Base-by-base conservation (phyloP, 352 stramenopile genomes). In the Globisporangium paroecandrum region DNA sequence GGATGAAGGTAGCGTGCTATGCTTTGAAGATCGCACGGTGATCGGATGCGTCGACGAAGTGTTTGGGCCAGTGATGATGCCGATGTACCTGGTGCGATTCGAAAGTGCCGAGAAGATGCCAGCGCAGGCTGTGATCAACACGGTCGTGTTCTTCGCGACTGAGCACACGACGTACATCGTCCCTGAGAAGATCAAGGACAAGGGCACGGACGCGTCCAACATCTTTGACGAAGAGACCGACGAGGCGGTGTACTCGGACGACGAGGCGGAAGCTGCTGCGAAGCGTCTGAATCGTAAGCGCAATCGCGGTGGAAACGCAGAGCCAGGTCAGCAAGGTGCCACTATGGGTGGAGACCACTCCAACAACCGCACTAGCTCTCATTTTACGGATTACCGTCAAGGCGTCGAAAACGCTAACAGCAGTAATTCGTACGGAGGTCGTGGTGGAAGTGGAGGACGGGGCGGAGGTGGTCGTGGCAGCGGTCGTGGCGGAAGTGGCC, bases 31-130 rank as follows among this genome's bases (percentile, higher is more conserved):
- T 62, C 85, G 84, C 46, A 88, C 81, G 0, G 81, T 95, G 38
- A 61, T 95, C 18, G 87, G 87, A 15, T 94, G 85, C 54, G 80
- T 96, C 20, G 86, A 96, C 65, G 88, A 96, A 66, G 71, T 96
- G 1, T 96, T 96, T 70, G 88, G 88, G 5, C 88, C 86, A 3
- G 85, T 96, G 59, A 68, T 90, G 36, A 89, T 93, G 86, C 88
- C 88, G 9, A 89, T 96, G 81, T 96, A 96, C 65, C 71, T 94
- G n/a, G 74, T 96, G 46, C 88, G 88, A 15, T 96, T 92, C 68
- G 79, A 89, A 43, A 79, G 65, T 8, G 79, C 77, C 0, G 75
- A 75, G 20, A 91, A 94, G 69, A 94, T 96, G 34, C 83, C 88
- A 0, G 53, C 70, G 20, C 73, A 78, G 49, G 83, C 79, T 0